Conservation (phyloP, 2,329 filamentous ascomycete genomes). For the Botrytis pseudocinerea region DNA sequence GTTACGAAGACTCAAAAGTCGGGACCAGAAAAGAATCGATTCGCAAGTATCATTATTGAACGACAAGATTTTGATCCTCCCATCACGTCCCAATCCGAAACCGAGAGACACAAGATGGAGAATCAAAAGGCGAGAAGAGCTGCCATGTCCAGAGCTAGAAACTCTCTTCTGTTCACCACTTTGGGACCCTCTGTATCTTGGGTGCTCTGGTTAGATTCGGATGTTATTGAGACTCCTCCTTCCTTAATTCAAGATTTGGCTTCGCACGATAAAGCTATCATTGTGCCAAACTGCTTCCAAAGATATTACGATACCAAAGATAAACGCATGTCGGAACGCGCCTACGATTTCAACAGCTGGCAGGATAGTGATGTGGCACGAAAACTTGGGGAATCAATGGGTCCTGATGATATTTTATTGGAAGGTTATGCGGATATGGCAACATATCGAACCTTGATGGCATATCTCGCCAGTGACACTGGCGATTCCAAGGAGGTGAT, state of each 20-base stretch:
- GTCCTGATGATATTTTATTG: slow-evolving; percentile 84
- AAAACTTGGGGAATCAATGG: slow-evolving; percentile 76
- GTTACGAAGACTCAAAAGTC: slow-evolving; percentile 79
- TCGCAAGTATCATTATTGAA: slow-evolving; percentile 90
- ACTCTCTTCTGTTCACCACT: slow-evolving; percentile 93
- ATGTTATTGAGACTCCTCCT: slow-evolving; percentile 85
- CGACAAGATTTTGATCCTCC: slow-evolving; percentile 92
- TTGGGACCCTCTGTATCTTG: slow-evolving; percentile 87
- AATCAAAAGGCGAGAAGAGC: slow-evolving; percentile 86
- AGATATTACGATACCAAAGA: slow-evolving; percentile 70
- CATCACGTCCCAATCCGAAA: slow-evolving; percentile 76
- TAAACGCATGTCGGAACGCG: slow-evolving; percentile 70
- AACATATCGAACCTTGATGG: slow-evolving; percentile 90
- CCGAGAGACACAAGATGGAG: slow-evolving; percentile 85
- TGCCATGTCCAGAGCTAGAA: slow-evolving; percentile 90
- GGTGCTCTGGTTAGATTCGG: slow-evolving; percentile 94
- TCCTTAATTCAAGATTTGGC: slow-evolving; percentile 90
- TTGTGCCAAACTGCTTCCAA: slow-evolving; percentile 96
- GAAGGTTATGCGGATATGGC: slow-evolving; percentile 93
- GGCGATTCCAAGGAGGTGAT: slow-evolving; percentile 64
- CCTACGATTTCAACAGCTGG: slow-evolving; percentile 99
- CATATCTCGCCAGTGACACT: slow-evolving; percentile 66
- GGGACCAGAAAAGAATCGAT: slow-evolving; percentile 76
- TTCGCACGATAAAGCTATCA: slow-evolving; percentile 80
- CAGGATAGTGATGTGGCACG: slow-evolving; percentile 81